These are phyloP conservation scores for Trichoderma koningiopsis DNA, from an alignment of 2,329 filamentous ascomycete genomes.

Conservation along the genomic window DNA sequence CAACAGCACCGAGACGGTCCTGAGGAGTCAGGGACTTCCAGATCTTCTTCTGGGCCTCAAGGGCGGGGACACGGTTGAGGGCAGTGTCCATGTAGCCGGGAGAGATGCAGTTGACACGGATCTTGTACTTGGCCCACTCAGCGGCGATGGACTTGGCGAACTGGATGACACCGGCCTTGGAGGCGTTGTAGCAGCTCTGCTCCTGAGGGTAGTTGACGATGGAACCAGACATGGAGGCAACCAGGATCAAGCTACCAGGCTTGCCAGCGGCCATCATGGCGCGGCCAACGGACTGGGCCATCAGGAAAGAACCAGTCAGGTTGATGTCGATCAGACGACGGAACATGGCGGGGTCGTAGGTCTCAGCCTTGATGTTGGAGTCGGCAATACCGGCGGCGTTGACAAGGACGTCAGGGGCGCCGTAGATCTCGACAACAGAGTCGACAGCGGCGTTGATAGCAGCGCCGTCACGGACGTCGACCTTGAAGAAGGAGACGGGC, in stretches of 20 bases:
- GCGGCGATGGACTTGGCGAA: slow-evolving; percentile 79
- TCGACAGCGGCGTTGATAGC: slow-evolving; percentile 71
- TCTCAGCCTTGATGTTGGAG: slow-evolving; percentile 81
- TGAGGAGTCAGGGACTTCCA: slow-evolving; percentile 76
- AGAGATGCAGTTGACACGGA: slow-evolving; percentile 82
- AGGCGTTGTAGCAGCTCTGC: slow-evolving; percentile 81
- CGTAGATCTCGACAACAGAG: slow-evolving; percentile 66
- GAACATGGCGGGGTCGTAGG: slow-evolving; percentile 75
- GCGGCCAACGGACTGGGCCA: slow-evolving; percentile 71
- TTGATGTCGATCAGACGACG: slow-evolving; percentile 81
- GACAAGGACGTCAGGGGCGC: slow-evolving; percentile 72
- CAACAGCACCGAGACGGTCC: slow-evolving; percentile 69
- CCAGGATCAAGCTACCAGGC: slow-evolving; percentile 73
- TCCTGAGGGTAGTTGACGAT: slow-evolving; percentile 87
- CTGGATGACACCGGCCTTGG: slow-evolving; percentile 78
- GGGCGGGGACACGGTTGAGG: slow-evolving; percentile 74
- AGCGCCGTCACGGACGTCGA: slow-evolving; percentile 72
- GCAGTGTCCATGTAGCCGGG: slow-evolving; percentile 88
- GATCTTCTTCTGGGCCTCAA: slow-evolving; percentile 80
- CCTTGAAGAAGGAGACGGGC: slow-evolving; percentile 75
- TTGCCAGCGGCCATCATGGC: slow-evolving; percentile 73
- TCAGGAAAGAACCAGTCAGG: slow-evolving; percentile 76
- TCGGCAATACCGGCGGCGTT: slow-evolving; percentile 81
- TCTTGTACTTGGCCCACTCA: slow-evolving; percentile 80
- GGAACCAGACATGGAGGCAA: slow-evolving; percentile 79